Conservation (phyloP, 495 filamentous ascomycete species). For the Annulohypoxylon stygium region DNA sequence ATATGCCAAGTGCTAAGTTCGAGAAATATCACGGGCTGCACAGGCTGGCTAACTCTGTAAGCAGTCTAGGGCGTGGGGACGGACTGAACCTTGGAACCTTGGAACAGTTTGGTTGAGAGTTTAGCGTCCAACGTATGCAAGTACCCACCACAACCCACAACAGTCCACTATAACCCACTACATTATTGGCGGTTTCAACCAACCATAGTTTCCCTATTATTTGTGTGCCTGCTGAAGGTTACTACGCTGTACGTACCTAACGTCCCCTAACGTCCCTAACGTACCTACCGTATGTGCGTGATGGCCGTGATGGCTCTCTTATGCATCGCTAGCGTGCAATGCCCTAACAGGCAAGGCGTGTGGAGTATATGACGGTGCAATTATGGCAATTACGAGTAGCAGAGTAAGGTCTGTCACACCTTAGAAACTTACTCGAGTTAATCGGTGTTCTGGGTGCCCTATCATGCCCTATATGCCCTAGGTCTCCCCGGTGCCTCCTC, state of each 20-base stretch:
- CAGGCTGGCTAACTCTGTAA: neutral
- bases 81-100: neutral
- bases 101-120: constrained; percentile 18
- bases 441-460: neutral
- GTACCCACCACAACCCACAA: constrained; percentile 17
- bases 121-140: constrained; percentile 17
- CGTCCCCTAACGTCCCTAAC: neutral
- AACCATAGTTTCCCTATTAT: constrained; percentile 26
- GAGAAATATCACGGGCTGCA: constrained; percentile 15
- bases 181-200: constrained; percentile 25
- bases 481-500: neutral
- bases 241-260: neutral
- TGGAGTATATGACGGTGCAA: constrained; percentile 41
- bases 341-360: constrained; percentile 31
- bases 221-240: constrained; percentile 9
- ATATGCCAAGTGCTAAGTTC: constrained; percentile 35
- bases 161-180: constrained; percentile 12
- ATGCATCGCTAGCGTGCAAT: constrained; percentile 38
- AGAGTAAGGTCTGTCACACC: constrained; percentile 17
- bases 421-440: constrained; percentile 11
- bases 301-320: constrained; percentile 32
- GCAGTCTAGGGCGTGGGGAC: neutral
- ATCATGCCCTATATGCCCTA: too few species aligned
- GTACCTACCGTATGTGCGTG: constrained; percentile 14
- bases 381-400: constrained; percentile 5